phyloP scores from a whole-genome alignment of 1,284 basidiomycete genomes.

The Microbotryum scabiosae region DNA sequence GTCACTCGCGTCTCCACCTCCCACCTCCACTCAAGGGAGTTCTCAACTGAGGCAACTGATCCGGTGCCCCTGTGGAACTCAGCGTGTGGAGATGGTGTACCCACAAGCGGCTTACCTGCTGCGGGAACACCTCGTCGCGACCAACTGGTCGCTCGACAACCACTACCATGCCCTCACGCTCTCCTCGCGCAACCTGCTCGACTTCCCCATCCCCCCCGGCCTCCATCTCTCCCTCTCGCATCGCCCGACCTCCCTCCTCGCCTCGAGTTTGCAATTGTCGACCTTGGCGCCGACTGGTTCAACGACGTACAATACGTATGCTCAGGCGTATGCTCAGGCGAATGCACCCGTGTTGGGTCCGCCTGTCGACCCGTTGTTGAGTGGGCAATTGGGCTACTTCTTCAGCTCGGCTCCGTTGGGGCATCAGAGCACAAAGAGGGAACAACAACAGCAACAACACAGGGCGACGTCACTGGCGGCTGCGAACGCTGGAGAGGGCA shows the following conservation, averaged over 20 bases:
- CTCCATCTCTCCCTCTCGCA: conserved; percentile 37
- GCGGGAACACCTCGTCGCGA: conserved; percentile 76
- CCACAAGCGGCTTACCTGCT: conserved; percentile 65
- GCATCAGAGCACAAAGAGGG: conserved; percentile 34
- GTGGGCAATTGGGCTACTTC: conserved; percentile 57
- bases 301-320: conserved; percentile 30
- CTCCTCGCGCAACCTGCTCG: conserved; percentile 51
- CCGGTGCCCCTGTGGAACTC: no score
- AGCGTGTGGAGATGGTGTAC: conserved; percentile 1
- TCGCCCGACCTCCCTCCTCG: conserved; percentile 32
- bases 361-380: conserved; percentile 37
- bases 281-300: conserved; percentile 18
- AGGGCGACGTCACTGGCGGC: conserved; percentile 57
- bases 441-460: conserved; percentile 81
- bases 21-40: no score
- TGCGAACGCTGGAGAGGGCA: no score
- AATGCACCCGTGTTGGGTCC: conserved; percentile 29
- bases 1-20: no score
- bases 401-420: conserved; percentile 46
- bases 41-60: no score
- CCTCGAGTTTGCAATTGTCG: conserved; percentile 33
- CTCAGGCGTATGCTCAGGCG: conserved; percentile 15
- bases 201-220: conserved; percentile 38
- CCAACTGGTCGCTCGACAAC: conserved; percentile 86
- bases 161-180: conserved; percentile 85